Conservation (phyloP, 2,329 filamentous ascomycete species). For the Nakataea oryzae region DNA sequence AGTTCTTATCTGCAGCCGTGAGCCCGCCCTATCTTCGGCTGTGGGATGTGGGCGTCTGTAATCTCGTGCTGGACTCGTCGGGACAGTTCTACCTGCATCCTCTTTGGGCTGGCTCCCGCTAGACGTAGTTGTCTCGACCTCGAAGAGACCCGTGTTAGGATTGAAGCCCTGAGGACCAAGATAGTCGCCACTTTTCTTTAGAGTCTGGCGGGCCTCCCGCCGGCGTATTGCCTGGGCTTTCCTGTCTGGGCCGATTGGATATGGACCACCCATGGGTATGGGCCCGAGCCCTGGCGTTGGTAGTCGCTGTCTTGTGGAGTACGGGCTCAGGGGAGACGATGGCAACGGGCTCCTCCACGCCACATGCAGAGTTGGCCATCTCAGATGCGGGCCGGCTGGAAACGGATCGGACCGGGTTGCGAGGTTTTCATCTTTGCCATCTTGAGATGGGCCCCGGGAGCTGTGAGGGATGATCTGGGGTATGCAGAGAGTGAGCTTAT, state of each 20-base stretch:
- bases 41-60: slow-evolving; percentile 2
- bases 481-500: slow-evolving; percentile 1
- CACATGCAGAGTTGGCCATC: neutral
- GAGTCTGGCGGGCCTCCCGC: slow-evolving; percentile 21
- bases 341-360: neutral
- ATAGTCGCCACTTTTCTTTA: slow-evolving; percentile 47
- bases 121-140: slow-evolving; percentile 38
- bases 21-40: slow-evolving; percentile 6
- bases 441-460: neutral
- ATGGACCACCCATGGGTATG: neutral
- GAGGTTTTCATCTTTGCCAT: neutral
- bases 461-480: neutral
- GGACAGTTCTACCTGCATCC: neutral
- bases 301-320: neutral
- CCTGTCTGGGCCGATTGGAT: neutral
- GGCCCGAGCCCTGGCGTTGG: neutral
- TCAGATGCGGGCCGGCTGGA: neutral
- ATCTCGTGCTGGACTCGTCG: neutral
- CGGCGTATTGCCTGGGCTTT: neutral
- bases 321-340: neutral
- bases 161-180: slow-evolving; percentile 49
- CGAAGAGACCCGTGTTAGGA: slow-evolving; percentile 35
- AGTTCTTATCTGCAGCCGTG: slow-evolving; percentile 9
- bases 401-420: neutral
- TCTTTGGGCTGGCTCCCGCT: slow-evolving; percentile 5